phyloP scores from a whole-genome alignment of 1,284 basidiomycete genomes.

The Ceratobasidium sp. region DNA sequence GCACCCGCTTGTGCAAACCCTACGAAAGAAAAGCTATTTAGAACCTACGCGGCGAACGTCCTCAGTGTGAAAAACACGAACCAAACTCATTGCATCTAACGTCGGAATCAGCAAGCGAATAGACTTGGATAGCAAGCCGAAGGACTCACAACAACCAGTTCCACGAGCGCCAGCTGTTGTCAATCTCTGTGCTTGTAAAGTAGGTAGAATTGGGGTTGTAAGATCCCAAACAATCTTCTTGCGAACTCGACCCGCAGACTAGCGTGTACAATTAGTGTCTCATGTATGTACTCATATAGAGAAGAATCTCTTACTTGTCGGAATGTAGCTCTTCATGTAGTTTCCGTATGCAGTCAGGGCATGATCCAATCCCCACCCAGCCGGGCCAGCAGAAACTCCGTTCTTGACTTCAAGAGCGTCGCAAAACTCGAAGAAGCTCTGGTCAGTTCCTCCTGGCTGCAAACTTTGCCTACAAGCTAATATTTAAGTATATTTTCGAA shows the following conservation, averaged over 20 bases:
- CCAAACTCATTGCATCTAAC: slow-evolving; percentile 47
- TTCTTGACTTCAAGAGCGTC: slow-evolving; percentile 79
- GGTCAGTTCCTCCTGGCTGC: slow-evolving; percentile 60
- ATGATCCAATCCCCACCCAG: slow-evolving; percentile 74
- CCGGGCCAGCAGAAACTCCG: slow-evolving; percentile 66
- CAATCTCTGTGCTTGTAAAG: slow-evolving; percentile 68
- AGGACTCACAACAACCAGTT: slow-evolving; percentile 60
- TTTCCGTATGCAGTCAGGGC: slow-evolving; percentile 73
- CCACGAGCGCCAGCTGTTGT: slow-evolving; percentile 70
- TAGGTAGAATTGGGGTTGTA: slow-evolving; percentile 65
- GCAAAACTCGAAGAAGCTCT: slow-evolving; percentile 74
- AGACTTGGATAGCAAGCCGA: neutral
- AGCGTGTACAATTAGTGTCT: slow-evolving; percentile 16
- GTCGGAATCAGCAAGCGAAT: slow-evolving; percentile 48
- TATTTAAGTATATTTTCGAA: neutral
- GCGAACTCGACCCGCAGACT: neutral
- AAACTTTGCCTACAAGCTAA: slow-evolving; percentile 53
- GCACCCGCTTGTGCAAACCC: slow-evolving; percentile 46
- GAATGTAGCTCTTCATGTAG: slow-evolving; percentile 66
- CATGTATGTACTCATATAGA: slow-evolving; percentile 28
- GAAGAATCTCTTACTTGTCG: slow-evolving; percentile 59
- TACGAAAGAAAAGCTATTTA: neutral
- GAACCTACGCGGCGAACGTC: neutral
- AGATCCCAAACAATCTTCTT: slow-evolving; percentile 66
- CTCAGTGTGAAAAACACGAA: slow-evolving; percentile 20